Conservation (phyloP, 768 basidiomycete species). For the Amanita inopinata region DNA sequence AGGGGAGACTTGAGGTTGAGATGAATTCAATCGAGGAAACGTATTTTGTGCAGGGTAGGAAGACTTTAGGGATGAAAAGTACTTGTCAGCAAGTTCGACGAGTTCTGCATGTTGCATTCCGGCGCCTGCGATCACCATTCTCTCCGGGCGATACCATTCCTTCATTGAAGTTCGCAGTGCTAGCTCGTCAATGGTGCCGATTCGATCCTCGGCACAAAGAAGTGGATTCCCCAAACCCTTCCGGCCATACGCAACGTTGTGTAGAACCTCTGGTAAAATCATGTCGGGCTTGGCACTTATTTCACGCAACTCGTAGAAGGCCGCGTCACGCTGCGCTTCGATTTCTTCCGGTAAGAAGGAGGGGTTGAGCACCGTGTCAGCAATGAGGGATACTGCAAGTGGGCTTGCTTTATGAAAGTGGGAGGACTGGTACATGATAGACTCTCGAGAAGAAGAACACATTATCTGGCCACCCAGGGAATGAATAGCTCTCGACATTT, state of each 20-base stretch:
- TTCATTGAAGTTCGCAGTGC: constrained; percentile 55
- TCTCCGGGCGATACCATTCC: constrained; percentile 87
- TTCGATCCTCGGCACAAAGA: constrained; percentile 79
- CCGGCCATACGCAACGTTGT: constrained; percentile 72
- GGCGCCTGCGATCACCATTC: constrained; percentile 92
- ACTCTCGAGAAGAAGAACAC: constrained; percentile 84
- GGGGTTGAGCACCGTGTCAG: constrained; percentile 83
- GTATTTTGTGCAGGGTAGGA: constrained; percentile 16
- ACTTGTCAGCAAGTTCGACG: constrained; percentile 75
- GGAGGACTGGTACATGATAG: constrained; percentile 97
- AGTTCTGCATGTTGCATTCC: constrained; percentile 88
- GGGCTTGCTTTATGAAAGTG: constrained; percentile 81
- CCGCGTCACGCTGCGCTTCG: constrained; percentile 74
- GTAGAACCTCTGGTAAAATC: constrained; percentile 85
- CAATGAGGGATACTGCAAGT: constrained; percentile 76
- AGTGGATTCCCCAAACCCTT: constrained; percentile 84
- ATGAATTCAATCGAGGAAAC: constrained; percentile 22
- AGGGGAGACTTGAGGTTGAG: constrained; percentile 30
- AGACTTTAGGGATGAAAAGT: constrained; percentile 65
- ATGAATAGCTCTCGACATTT: constrained; percentile 78
- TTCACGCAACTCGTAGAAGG: constrained; percentile 86
- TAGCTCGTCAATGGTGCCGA: constrained; percentile 53
- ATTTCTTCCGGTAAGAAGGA: constrained; percentile 71
- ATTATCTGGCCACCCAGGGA: constrained; percentile 85
- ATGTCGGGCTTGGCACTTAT: constrained; percentile 84